Evolutionary conservation across 768 basidiomycete species (phyloP), one percentile per base, ranked within the genome.

Genomic region (Cystofilobasidium bisporidii): DNA sequence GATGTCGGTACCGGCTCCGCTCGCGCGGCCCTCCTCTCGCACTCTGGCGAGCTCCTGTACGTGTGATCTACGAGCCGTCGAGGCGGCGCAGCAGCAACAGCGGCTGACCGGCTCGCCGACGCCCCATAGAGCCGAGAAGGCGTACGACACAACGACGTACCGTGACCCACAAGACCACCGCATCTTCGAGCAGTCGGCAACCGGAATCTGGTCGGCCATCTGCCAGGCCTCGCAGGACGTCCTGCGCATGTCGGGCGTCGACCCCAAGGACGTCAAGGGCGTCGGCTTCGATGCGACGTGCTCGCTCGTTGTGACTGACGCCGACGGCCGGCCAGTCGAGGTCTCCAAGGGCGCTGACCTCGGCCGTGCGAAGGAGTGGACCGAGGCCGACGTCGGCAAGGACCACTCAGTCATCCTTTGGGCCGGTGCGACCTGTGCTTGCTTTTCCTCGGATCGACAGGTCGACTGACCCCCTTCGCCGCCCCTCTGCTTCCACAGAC

Each of bases 281-380:
- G 73, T 97, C 55, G 91, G 92, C 18, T 92, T 94, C 76, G 93
- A 97, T 76, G 94, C 93, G 57, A 99, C 96, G 0, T 99, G 96
- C 78, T 96, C 92, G 0, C 81, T 98, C 48, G 91, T 93, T 0
- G 93, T 97, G 26, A 81, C 86, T 0, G 85, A 89, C 74, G 78
- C 83, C 59, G 75, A 85, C 20, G 91, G 91, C 9, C 78, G 83
- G 45, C 88, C 92, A 0, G 80, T 96, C 26, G 78, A 80, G 10
- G 85, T 99, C 43, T 89, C 87, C 3, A 84, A 82, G 56, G 88
- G 87, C 0, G 79, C 82, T 2, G 76, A 80, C 26, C 77, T 89
- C 1, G 91, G 88, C 3, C 65, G 71, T 33, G 69, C 33, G 12
- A 28, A 57, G 26, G 33, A 50, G 10, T 28, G 72, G 6, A 69